Conservation (phyloP, 2,329 filamentous ascomycete genomes). For the Tolypocladium pustulatum region DNA sequence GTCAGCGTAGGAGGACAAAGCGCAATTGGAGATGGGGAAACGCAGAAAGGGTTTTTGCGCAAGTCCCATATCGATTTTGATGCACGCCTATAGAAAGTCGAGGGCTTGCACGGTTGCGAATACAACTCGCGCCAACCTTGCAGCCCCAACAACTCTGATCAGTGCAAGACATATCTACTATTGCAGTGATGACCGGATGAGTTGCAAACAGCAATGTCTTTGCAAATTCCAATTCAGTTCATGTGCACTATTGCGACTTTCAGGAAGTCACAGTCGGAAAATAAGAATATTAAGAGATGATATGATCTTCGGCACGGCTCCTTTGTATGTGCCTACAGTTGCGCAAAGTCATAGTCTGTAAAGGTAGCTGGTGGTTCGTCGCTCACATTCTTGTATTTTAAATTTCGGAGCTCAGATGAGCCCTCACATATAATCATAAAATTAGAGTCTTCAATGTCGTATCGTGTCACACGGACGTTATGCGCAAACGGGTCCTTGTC, state of each 20-base stretch:
- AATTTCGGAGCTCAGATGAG: not conserved
- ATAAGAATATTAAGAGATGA: not conserved
- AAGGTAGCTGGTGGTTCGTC: not conserved
- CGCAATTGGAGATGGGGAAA: not conserved
- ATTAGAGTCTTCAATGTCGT: not conserved
- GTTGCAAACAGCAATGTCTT: not conserved
- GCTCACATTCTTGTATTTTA: not conserved
- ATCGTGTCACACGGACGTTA: no score
- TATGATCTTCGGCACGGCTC: not conserved
- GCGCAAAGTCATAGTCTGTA: no score
- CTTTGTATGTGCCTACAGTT: not conserved
- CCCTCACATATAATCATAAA: no score
- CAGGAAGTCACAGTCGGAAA: not conserved
- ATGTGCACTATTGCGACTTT: no score
- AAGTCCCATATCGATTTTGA: not conserved
- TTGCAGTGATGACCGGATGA: no score
- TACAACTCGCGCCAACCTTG: not conserved
- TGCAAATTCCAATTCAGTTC: not conserved
- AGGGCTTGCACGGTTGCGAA: not conserved
- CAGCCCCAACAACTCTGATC: not conserved
- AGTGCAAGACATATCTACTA: not conserved
- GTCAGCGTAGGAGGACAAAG: not conserved
- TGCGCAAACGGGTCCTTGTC: no score
- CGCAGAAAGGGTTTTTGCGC: not conserved
- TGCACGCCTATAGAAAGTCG: not conserved